Evolutionary conservation across 2,329 filamentous ascomycete genomes (phyloP).

Genomic region (Coleophoma cylindrospora): DNA sequence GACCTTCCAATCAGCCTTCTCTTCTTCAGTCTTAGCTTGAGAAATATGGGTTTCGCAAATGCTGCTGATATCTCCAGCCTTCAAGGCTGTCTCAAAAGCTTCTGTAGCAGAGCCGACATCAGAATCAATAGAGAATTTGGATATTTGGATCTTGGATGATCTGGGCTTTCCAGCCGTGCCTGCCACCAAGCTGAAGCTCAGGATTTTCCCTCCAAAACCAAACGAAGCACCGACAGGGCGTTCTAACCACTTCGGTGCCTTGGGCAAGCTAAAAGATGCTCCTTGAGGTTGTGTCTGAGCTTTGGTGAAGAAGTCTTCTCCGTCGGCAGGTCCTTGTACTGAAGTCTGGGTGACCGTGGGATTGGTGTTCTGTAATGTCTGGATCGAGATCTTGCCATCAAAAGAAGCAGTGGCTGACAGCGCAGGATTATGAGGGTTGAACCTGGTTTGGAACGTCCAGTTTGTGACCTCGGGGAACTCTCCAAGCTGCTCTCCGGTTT

Average conservation of each 20-base stretch:
- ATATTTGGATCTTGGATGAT: constrained; percentile 76
- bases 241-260: constrained; percentile 87
- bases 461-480: constrained; percentile 98
- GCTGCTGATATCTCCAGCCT: constrained; percentile 67
- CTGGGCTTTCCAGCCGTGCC: constrained; percentile 57
- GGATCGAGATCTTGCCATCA: constrained; percentile 90
- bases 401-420: constrained; percentile 94
- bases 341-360: constrained; percentile 63
- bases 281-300: constrained; percentile 89
- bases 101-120: constrained; percentile 79
- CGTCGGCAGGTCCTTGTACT: constrained; percentile 69
- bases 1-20: constrained; percentile 94
- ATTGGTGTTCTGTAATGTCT: constrained; percentile 93
- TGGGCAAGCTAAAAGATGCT: constrained; percentile 79
- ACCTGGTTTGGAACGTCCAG: constrained; percentile 95
- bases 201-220: constrained; percentile 90
- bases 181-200: constrained; percentile 62
- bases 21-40: constrained; percentile 75
- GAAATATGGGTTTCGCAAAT: constrained; percentile 79
- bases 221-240: constrained; percentile 83
- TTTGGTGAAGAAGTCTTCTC: constrained; percentile 94
- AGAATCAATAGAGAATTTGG: constrained; percentile 83
- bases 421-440: constrained; percentile 89
- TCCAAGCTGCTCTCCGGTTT: constrained; percentile 80
- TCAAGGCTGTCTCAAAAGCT: constrained; percentile 79